phyloP scores from a whole-genome alignment of 352 stramenopile species.

The Globisporangium nagaii region DNA sequence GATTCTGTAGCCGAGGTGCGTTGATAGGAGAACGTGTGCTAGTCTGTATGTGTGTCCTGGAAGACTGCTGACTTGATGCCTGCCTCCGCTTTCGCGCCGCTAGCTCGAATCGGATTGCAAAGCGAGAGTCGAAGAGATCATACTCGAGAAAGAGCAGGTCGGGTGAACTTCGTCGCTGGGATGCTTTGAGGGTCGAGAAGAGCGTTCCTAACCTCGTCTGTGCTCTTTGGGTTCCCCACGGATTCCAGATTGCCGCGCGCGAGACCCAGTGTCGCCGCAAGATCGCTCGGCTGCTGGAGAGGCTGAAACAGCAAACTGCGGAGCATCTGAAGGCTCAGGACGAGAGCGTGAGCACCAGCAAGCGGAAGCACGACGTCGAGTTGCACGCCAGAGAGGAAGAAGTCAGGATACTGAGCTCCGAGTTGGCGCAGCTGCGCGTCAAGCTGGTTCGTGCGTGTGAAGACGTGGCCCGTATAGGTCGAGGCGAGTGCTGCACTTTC shows the following conservation, averaged over 20 bases:
- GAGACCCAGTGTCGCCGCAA: conserved; percentile 64
- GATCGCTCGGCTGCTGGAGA: conserved; percentile 61
- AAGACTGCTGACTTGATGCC: no score
- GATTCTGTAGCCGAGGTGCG: conserved; percentile 65
- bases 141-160: conserved; percentile 79
- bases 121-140: conserved; percentile 53
- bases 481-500: no score
- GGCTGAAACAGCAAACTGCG: conserved; percentile 36
- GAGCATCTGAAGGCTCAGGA: conserved; percentile 47
- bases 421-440: conserved; percentile 42
- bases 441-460: conserved; percentile 29
- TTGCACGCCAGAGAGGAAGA: conserved; percentile 48
- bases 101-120: conserved; percentile 75
- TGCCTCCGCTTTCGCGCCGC: background rate
- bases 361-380: conserved; percentile 33
- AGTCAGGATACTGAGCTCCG: conserved; percentile 33
- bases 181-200: background rate
- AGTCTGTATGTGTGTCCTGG: background rate
- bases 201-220: background rate
- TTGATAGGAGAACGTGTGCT: background rate
- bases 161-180: background rate
- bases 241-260: conserved; percentile 42
- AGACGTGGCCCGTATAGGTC: no score
- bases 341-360: conserved; percentile 22
- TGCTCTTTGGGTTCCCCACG: background rate